phyloP scores from a whole-genome alignment of 192 early-diverging fungal genomes.

The Cetraspora pellucida region DNA sequence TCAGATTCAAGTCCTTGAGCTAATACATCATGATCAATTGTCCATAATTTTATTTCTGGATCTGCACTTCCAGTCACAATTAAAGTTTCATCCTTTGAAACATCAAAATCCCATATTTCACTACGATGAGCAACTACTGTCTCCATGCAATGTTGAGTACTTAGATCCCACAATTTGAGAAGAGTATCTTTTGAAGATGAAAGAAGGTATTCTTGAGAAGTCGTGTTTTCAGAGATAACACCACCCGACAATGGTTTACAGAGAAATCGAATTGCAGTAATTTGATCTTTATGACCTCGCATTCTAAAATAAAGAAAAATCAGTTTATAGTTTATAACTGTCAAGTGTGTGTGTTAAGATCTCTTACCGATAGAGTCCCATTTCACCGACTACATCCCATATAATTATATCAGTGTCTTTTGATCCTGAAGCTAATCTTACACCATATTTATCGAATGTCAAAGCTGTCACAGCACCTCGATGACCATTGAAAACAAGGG shows the following conservation, averaged over 20 bases:
- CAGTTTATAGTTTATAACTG: not conserved
- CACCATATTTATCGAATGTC: conserved; percentile 77
- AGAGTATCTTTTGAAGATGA: conserved; percentile 95
- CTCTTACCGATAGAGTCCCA: conserved; percentile 70
- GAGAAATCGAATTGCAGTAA: conserved; percentile 77
- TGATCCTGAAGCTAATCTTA: conserved; percentile 87
- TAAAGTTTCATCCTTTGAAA: conserved; percentile 62
- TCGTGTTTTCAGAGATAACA: conserved; percentile 40
- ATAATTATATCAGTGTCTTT: conserved; percentile 92
- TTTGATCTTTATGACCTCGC: conserved; percentile 94
- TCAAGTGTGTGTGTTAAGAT: not conserved
- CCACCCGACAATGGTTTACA: conserved; percentile 33
- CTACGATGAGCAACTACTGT: conserved; percentile 90
- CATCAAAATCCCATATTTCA: conserved; percentile 90
- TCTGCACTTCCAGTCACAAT: conserved; percentile 89
- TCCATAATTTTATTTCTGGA: conserved; percentile 86
- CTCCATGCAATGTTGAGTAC: conserved; percentile 92
- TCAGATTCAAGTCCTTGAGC: conserved; percentile 57
- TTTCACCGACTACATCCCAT: conserved; percentile 93
- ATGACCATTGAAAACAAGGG: conserved; percentile 90
- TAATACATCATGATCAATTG: conserved; percentile 65
- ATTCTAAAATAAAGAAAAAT: conserved; percentile 51
- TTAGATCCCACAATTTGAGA: conserved; percentile 95
- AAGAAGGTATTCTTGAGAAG: conserved; percentile 70
- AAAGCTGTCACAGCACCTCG: conserved; percentile 82